Percentiles rank a stretch among this genome's conserved stretches.
Evolutionary conservation across 768 basidiomycete species (phyloP).

Genomic region (Lepiota brunneoincarnata): DNA sequence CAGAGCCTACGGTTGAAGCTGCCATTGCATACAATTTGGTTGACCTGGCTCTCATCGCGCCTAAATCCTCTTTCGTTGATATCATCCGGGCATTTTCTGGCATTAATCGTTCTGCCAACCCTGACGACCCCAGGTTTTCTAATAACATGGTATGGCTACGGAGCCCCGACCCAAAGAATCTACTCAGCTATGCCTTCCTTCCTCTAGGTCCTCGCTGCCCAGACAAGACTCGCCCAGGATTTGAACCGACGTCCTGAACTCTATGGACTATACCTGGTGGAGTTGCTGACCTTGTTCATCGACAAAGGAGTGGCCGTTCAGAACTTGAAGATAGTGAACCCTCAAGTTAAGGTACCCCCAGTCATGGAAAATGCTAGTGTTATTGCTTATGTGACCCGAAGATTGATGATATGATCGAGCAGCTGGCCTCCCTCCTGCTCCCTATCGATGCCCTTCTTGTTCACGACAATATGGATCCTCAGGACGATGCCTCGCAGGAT

Average conservation of each 20-base stretch:
- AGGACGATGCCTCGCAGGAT: constrained; percentile 50
- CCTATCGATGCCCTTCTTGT: constrained; percentile 87
- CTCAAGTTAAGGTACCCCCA: constrained; percentile 57
- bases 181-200: neutral
- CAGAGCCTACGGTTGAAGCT: constrained; percentile 87
- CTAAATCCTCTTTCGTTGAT: constrained; percentile 75
- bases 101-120: constrained; percentile 83
- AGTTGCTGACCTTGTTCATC: constrained; percentile 80
- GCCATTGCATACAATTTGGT: constrained; percentile 91
- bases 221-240: constrained; percentile 85
- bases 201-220: constrained; percentile 78
- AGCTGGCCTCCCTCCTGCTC: constrained; percentile 83
- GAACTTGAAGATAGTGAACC: constrained; percentile 66
- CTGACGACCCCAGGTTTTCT: constrained; percentile 84
- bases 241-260: constrained; percentile 71
- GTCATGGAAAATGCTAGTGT: neutral
- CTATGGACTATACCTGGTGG: constrained; percentile 77
- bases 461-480: constrained; percentile 66
- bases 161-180: neutral
- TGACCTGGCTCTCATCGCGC: constrained; percentile 80
- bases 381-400: constrained; percentile 22
- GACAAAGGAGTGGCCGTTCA: constrained; percentile 93
- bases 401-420: constrained; percentile 83
- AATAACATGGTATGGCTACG: constrained; percentile 73
- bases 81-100: constrained; percentile 81